Percentiles rank a stretch among this genome's conserved stretches.
These are phyloP conservation scores for Pichia sp. DNA, from an alignment of 1,139 yeast genomes.

Conservation along the genomic window DNA sequence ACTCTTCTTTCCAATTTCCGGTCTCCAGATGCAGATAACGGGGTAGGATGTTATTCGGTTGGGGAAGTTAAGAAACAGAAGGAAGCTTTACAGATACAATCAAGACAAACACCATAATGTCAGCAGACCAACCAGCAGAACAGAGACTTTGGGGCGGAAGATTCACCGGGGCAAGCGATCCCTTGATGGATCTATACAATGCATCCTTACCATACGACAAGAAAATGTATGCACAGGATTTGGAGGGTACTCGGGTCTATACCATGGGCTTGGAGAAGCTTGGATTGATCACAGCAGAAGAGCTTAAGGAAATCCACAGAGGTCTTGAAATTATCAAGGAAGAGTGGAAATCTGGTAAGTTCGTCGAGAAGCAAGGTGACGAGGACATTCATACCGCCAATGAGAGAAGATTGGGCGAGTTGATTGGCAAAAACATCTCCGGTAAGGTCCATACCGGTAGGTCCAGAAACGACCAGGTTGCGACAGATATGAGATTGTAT, in stretches of 20 bases:
- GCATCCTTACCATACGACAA: slow-evolving; percentile 95
- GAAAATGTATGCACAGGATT: slow-evolving; percentile 89
- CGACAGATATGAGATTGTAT: slow-evolving; percentile 93
- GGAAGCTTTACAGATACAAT: neutral
- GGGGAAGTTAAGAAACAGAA: neutral
- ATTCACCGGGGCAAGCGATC: slow-evolving; percentile 95
- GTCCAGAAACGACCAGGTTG: slow-evolving; percentile 97
- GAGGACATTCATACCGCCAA: slow-evolving; percentile 99
- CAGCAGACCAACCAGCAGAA: slow-evolving; percentile 30
- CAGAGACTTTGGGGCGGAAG: slow-evolving; percentile 97
- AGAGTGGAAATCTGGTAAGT: slow-evolving; percentile 77
- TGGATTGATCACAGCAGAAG: slow-evolving; percentile 67
- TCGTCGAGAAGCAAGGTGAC: slow-evolving; percentile 85
- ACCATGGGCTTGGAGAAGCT: slow-evolving; percentile 80
- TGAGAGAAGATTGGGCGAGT: slow-evolving; percentile 94
- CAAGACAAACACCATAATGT: neutral
- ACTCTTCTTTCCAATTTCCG: neutral
- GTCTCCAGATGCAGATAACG: neutral
- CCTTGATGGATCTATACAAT: slow-evolving; percentile 93
- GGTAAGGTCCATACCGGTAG: slow-evolving; percentile 99
- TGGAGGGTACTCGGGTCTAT: slow-evolving; percentile 90
- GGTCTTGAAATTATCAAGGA: slow-evolving; percentile 67
- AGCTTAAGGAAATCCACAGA: slow-evolving; percentile 70
- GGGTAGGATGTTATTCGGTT: neutral
- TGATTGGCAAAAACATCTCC: slow-evolving; percentile 87